A percentile compares a stretch with the other conserved stretches of the same genome.
These are phyloP conservation scores for Nannizziopsis arthrosporioides DNA, from an alignment of 2,329 filamentous ascomycete species.

Conservation along the genomic window DNA sequence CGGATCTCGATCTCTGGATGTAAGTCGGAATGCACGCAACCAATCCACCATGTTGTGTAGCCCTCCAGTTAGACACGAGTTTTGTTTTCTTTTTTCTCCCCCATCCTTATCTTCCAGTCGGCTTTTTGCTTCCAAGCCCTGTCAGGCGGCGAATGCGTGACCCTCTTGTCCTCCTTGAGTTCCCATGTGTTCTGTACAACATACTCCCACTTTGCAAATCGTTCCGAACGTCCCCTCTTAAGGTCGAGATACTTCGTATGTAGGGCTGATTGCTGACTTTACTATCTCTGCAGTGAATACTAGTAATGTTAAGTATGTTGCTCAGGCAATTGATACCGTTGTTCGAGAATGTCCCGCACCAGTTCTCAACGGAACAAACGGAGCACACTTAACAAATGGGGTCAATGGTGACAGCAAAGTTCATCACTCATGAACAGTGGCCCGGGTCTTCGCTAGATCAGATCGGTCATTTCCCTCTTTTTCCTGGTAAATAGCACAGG, in stretches of 20 bases:
- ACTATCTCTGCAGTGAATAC: slow-evolving; percentile 14
- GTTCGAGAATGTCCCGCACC: slow-evolving; percentile 11
- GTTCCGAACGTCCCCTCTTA: not conserved
- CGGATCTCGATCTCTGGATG: slow-evolving; percentile 20
- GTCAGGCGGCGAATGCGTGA: not conserved
- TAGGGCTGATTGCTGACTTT: slow-evolving; percentile 1
- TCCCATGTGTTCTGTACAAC: no score
- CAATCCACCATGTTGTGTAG: not conserved
- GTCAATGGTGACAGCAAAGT: no score
- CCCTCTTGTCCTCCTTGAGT: not conserved
- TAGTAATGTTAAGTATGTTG: slow-evolving; percentile 18
- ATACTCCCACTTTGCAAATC: no score
- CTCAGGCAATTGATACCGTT: slow-evolving; percentile 16
- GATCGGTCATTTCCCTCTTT: no score
- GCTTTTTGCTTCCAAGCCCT: not conserved
- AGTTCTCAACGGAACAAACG: not conserved
- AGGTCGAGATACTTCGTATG: not conserved
- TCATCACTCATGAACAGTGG: not conserved
- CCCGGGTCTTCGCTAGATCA: not conserved
- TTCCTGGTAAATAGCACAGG: not conserved
- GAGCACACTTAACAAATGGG: no score
- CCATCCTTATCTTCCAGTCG: not conserved
- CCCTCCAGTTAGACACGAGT: not conserved
- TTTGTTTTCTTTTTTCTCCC: not conserved
- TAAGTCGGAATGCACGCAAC: slow-evolving; percentile 12